phyloP scores from a whole-genome alignment of 768 basidiomycete species.

The Trametes cingulata region DNA sequence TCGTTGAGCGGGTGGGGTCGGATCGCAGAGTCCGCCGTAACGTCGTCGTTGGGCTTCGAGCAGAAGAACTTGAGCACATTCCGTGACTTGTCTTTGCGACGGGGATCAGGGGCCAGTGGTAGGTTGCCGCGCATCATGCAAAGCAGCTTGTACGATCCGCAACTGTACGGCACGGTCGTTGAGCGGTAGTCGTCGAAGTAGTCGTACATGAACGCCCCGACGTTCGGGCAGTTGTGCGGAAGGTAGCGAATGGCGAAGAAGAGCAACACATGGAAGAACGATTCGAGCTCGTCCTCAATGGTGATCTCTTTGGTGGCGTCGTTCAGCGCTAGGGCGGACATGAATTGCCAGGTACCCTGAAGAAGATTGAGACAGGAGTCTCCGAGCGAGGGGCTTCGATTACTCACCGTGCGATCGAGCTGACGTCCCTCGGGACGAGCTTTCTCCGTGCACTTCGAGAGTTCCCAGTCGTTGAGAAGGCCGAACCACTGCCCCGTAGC shows the following conservation, averaged over 20 bases:
- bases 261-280: conserved; percentile 11
- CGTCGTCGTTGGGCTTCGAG: too few relatives aligned
- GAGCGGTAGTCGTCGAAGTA: conserved; percentile 10
- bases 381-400: too few relatives aligned
- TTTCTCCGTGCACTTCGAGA: neutral
- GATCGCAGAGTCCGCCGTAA: too few relatives aligned
- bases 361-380: neutral
- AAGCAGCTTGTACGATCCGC: neutral
- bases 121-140: too few relatives aligned
- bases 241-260: conserved; percentile 10
- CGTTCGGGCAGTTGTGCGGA: neutral
- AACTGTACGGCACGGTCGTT: neutral
- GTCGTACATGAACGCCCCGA: neutral
- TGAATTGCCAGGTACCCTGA: conserved; percentile 14
- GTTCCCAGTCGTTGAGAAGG: neutral
- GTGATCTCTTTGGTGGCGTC: neutral
- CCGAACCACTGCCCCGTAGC: neutral
- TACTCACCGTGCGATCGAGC: neutral
- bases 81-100: too few relatives aligned
- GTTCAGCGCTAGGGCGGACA: neutral
- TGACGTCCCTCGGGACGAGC: neutral
- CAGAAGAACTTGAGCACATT: too few relatives aligned
- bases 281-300: conserved; percentile 11
- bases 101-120: too few relatives aligned
- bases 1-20: too few relatives aligned